A percentile compares a stretch with the other conserved stretches of the same genome.
Evolutionary conservation across 192 early-diverging fungal genomes (phyloP).

Genomic region (Irineochytrium annulatum): DNA sequence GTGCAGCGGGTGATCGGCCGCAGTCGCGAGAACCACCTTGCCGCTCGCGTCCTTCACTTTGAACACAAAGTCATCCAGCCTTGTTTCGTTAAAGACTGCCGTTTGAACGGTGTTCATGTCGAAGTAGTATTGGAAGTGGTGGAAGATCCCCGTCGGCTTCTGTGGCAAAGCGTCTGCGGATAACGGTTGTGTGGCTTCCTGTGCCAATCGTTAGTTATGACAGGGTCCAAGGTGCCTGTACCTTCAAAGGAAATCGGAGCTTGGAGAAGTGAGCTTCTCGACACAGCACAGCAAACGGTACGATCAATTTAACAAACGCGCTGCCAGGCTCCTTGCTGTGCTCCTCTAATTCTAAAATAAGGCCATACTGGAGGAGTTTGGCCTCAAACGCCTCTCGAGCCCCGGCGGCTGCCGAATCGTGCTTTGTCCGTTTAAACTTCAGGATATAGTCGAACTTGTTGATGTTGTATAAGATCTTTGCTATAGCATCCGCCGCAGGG

Average conservation of each 20-base stretch:
- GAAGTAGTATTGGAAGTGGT: neutral
- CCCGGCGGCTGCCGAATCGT: neutral
- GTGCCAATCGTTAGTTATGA: neutral
- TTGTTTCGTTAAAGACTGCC: neutral
- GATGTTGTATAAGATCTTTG: neutral
- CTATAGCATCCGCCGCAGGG: neutral
- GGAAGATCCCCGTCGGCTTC: neutral
- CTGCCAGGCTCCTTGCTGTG: neutral
- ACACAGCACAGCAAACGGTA: neutral
- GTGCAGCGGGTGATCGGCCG: neutral
- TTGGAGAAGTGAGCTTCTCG: neutral
- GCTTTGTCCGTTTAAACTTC: neutral
- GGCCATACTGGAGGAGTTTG: constrained; percentile 1
- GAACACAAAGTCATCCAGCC: constrained; percentile 1
- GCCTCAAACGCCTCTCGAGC: constrained; percentile 1
- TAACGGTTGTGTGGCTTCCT: constrained; percentile 1
- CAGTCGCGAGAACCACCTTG: neutral
- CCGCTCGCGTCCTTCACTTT: neutral
- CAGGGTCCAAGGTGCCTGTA: neutral
- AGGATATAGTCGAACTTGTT: constrained; percentile 2
- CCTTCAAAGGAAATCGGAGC: neutral
- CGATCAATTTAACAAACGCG: neutral
- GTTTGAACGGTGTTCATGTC: constrained; percentile 1
- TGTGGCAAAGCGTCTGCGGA: neutral
- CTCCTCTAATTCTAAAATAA: constrained; percentile 1